Conservation (phyloP, 2,329 filamentous ascomycete genomes). For the Paracorniculantispora psalliotae region DNA sequence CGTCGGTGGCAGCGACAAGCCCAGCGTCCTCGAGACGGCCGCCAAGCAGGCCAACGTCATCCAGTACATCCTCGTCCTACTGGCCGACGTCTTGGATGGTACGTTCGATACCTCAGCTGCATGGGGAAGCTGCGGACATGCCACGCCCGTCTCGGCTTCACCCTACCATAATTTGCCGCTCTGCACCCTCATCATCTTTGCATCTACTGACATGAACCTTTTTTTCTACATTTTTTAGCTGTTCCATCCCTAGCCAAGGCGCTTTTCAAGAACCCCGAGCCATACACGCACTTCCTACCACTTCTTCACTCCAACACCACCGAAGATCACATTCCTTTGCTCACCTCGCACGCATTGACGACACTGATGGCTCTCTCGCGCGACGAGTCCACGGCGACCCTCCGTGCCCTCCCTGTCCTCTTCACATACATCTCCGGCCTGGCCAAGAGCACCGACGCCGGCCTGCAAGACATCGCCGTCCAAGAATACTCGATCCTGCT, state of each 20-base stretch:
- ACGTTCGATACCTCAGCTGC: constrained; percentile 25
- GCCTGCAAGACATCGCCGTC: constrained; percentile 91
- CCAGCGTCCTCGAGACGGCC: constrained; percentile 75
- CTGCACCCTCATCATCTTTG: not conserved
- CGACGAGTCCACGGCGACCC: constrained; percentile 59
- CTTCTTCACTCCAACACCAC: constrained; percentile 73
- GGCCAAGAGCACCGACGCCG: constrained; percentile 79
- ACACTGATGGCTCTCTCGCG: constrained; percentile 67
- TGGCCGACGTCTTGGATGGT: constrained; percentile 85
- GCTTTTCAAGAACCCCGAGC: constrained; percentile 69
- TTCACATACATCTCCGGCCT: constrained; percentile 82
- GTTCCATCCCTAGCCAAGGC: constrained; percentile 73
- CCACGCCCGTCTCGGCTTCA: not conserved
- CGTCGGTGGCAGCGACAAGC: constrained; percentile 65
- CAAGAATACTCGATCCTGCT: constrained; percentile 84
- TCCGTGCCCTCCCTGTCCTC: constrained; percentile 73
- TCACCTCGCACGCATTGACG: constrained; percentile 82
- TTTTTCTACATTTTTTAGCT: constrained; percentile 49
- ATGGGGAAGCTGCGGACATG: constrained; percentile 9
- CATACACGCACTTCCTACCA: constrained; percentile 78
- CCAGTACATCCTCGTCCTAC: constrained; percentile 88
- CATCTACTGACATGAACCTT: constrained; percentile 17
- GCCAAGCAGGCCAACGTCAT: constrained; percentile 84
- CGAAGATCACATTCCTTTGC: constrained; percentile 78
- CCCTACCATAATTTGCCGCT: constrained; percentile 5